Evolutionary conservation across 495 filamentous ascomycete species (phyloP).

Genomic region (Ramalina intermedia): DNA sequence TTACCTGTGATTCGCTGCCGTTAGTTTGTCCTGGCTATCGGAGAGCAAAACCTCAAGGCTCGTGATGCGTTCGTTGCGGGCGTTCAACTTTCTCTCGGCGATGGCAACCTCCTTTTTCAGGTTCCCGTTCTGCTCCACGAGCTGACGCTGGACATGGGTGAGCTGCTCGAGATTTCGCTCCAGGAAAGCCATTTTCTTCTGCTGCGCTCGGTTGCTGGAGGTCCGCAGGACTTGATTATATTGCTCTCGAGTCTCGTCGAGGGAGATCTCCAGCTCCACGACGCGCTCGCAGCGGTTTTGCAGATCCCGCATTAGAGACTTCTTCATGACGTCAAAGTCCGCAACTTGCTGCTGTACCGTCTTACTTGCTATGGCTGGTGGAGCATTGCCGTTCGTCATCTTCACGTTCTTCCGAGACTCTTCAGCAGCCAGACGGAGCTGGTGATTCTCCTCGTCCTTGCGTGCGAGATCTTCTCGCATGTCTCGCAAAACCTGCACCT

Average conservation of each 20-base stretch:
- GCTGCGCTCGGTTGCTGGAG: constrained; percentile 92
- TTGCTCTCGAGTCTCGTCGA: constrained; percentile 94
- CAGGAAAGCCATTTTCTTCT: constrained; percentile 99
- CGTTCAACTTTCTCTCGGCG: constrained; percentile 91
- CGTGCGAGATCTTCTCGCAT: constrained; percentile 55
- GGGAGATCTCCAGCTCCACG: constrained; percentile 90
- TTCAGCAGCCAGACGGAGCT: constrained; percentile 59
- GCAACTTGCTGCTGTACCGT: constrained; percentile 95
- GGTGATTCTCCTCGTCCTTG: constrained; percentile 63
- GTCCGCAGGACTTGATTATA: constrained; percentile 95
- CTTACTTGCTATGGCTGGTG: constrained; percentile 58
- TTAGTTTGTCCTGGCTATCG: constrained; percentile 95
- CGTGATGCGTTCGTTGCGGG: constrained; percentile 89
- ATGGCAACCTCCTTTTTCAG: constrained; percentile 99
- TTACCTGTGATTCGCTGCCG: constrained; percentile 78
- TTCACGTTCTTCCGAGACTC: constrained; percentile 58
- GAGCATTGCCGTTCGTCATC: constrained; percentile 38
- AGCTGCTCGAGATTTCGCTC: constrained; percentile 97
- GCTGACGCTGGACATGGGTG: constrained; percentile 89
- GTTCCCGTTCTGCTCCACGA: constrained; percentile 91
- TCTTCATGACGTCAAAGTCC: constrained; percentile 99
- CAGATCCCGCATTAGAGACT: constrained; percentile 94
- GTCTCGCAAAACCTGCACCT: constrained; percentile 54
- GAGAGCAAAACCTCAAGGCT: constrained; percentile 82
- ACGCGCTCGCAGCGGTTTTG: constrained; percentile 97